Base-by-base conservation (phyloP, 208 protist species). In the Leishmania martiniquensis region DNA sequence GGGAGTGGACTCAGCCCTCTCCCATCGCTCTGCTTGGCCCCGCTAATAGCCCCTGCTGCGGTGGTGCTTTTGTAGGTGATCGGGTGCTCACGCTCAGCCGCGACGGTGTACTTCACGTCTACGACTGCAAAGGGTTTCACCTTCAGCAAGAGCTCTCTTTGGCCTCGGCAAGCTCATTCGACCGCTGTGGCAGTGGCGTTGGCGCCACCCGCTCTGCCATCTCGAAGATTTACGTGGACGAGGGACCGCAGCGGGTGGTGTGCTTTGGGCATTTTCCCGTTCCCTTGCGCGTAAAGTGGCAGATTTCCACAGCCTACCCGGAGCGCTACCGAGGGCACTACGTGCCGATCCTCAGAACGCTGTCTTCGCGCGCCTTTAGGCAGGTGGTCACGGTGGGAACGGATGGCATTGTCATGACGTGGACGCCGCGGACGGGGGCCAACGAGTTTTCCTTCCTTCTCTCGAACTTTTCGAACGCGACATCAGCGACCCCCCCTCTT, bases 341-440 rank as follows among this genome's bases (percentile, higher is more conserved):
- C 69, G 80, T 85, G 10, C 47, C 83, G 29, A 92, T 97, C 82
- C 68, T 95, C 42, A 84, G 75, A 39, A 83, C 87, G 12, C 77
- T 94, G 52, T 91, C 89, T 77, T 93, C 86, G 20, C 74, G 80
- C 4, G 81, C 82, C n/a, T 93, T 94, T 84, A 85, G 93, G 73
- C 66, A 87, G 47, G 84, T 97, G 65, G 75, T 95, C 34, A 97
- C 93, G 45, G 85, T 95, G 22, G 93, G 94, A 63, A 71, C 76
- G 17, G 93, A 97, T 37, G 85, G 85, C 51, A 72, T 91, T 32
- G 84, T 88, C 47, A 95, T 97, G 93, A 94, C 87, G 47, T 97
- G 93, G 93, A 81, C 75, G n/a, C 77, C 83, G 54, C 68, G 29
- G 51, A 91, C 76, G 45, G 93, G 93, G 2, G 76, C 76, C 34